These are phyloP conservation scores for Fusarium sp. DNA, from an alignment of 2,329 filamentous ascomycete species.

Conservation along the genomic window DNA sequence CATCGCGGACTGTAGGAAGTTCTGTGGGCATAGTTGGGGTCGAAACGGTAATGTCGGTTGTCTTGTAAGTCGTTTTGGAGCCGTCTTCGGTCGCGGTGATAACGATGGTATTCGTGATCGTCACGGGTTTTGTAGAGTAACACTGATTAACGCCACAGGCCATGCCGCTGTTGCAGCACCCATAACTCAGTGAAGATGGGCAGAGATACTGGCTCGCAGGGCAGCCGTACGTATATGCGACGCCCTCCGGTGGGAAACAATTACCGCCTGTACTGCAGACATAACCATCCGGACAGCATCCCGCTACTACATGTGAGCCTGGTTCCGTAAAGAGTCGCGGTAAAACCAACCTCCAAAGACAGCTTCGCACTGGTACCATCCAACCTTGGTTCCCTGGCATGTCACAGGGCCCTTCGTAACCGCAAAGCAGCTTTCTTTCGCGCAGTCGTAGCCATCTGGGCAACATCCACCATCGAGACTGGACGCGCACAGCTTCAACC, in stretches of 20 bases:
- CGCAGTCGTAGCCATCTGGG: slow-evolving; percentile 60
- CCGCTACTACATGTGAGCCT: slow-evolving; percentile 47
- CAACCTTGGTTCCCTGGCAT: slow-evolving; percentile 46
- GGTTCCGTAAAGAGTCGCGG: background rate
- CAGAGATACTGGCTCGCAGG: slow-evolving; percentile 59
- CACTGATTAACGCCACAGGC: slow-evolving; percentile 60
- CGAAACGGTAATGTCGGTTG: slow-evolving; percentile 51
- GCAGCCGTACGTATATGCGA: slow-evolving; percentile 54
- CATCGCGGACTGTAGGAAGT: slow-evolving; percentile 39
- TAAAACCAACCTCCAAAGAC: slow-evolving; percentile 48
- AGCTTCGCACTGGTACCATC: slow-evolving; percentile 54
- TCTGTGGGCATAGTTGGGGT: slow-evolving; percentile 51
- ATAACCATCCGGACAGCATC: slow-evolving; percentile 59
- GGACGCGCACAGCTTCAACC: slow-evolving; percentile 49
- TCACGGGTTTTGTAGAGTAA: slow-evolving; percentile 59
- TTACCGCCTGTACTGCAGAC: slow-evolving; percentile 52
- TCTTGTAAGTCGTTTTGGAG: slow-evolving; percentile 52
- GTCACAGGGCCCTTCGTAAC: slow-evolving; percentile 56
- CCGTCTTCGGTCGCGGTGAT: slow-evolving; percentile 58
- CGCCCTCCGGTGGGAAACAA: slow-evolving; percentile 58
- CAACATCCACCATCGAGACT: slow-evolving; percentile 60
- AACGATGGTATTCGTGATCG: slow-evolving; percentile 55
- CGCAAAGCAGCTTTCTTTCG: slow-evolving; percentile 57
- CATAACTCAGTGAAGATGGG: slow-evolving; percentile 60
- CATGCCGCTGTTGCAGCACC: slow-evolving; percentile 63